Base-by-base conservation (phyloP, 352 stramenopile species). In the Phytophthora agathidicida region DNA sequence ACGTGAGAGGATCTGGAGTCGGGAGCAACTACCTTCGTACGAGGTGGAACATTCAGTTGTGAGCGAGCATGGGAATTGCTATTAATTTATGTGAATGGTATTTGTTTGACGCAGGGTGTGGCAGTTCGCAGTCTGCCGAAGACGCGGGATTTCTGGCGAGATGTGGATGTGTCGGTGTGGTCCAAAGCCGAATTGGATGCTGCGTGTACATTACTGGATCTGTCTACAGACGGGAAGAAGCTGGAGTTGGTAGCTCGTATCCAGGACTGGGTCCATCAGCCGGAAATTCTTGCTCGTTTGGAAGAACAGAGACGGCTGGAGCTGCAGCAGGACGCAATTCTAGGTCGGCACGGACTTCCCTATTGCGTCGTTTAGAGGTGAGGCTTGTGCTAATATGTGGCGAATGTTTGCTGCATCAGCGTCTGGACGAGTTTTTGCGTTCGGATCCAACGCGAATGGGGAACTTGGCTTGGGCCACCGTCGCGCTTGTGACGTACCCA, bases 231-330 rank as follows among this genome's bases (percentile, higher is more conserved):
- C 5, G 79, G 77, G 7, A 89, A 86, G 50, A 93, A 91, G 41
- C 44, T 69, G 4, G 79, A 89, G 49, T 46, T 93, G 14, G 49
- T 91, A 17, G 78, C 80, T 41, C 68, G 79, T 7, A 73, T 93
- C 17, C 79, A 91, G 55, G 83, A 89, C 55, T 93, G 83, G 83
- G 61, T 93, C 38, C 54, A 88, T 45, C 77, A 77, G 37, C 76
- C 83, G 3, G 73, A 77, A 54, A 75, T 88, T 48, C 19, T 57
- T 4, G 73, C 73, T 4, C 53, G 49, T 27, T 60, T 67, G 7
- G 67, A 78, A 39, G 48, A 72, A 27, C 65, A 77, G 27, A 56
- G 76, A 27, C 54, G 54, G 24, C 60, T 71, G 13, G 67, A 77
- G 13, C 67, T 67, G 4, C 56, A 85, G 45, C 60, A 62, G 3